These are phyloP conservation scores for Yarrowia sp. DNA, from an alignment of 805 yeast species.

Conservation along the genomic window DNA sequence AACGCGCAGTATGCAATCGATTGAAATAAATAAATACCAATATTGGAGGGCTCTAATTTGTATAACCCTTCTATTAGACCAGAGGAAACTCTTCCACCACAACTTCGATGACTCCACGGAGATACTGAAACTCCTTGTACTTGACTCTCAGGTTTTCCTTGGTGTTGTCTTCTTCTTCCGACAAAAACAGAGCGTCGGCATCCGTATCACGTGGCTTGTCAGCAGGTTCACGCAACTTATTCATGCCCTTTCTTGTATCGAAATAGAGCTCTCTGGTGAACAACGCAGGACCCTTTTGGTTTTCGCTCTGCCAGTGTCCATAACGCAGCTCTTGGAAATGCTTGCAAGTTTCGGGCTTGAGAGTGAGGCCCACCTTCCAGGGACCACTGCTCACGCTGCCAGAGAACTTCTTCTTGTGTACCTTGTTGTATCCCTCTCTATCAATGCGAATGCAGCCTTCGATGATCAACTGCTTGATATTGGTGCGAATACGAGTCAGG, in stretches of 20 bases:
- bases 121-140: constrained; percentile 7
- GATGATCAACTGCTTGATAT: constrained; percentile 3
- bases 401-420: neutral
- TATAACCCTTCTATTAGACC: too few relatives aligned
- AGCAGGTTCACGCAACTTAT: neutral
- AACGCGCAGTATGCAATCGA: too few relatives aligned
- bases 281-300: constrained; percentile 16
- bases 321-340: constrained; percentile 27
- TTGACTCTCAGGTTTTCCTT: constrained; percentile 32
- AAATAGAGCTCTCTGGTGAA: constrained; percentile 26
- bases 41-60: too few relatives aligned
- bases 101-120: constrained; percentile 4
- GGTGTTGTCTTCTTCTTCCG: constrained; percentile 14
- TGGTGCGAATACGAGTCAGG: neutral
- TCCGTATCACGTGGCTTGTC: neutral
- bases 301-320: constrained; percentile 13
- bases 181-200: neutral
- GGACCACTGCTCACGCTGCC: neutral
- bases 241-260: constrained; percentile 24
- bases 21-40: too few relatives aligned
- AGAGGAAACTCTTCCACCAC: constrained; percentile 16
- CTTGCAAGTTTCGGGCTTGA: constrained; percentile 14
- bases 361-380: neutral
- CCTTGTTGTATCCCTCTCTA: constrained; percentile 23
- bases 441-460: constrained; percentile 33